A percentile compares a stretch with the other conserved stretches of the same genome.
phyloP scores from a whole-genome alignment of 2,329 filamentous ascomycete genomes.

The Leptoxyphium fumago region DNA sequence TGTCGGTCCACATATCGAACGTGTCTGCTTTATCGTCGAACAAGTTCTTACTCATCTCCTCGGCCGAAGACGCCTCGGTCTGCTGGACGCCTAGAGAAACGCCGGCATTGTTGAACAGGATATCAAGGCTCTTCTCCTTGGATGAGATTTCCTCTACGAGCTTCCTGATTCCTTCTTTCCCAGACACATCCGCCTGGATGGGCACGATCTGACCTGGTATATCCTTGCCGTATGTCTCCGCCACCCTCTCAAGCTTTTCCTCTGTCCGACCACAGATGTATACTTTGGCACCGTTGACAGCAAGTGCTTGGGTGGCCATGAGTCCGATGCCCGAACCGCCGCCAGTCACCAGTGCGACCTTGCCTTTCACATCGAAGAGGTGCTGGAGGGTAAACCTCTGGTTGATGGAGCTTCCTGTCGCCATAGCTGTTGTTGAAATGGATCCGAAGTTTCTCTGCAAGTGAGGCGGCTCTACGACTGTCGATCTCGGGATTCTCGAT shows the following conservation, averaged over 20 bases:
- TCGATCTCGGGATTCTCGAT: no score
- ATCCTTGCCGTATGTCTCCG: slow-evolving; percentile 27
- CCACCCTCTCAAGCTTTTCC: slow-evolving; percentile 34
- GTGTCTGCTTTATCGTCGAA: slow-evolving; percentile 27
- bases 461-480: no score
- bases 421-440: slow-evolving; percentile 7
- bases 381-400: slow-evolving; percentile 19
- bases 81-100: slow-evolving; percentile 26
- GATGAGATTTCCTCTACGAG: slow-evolving; percentile 29
- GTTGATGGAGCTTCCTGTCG: slow-evolving; percentile 14
- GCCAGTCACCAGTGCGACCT: slow-evolving; percentile 29
- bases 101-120: slow-evolving; percentile 35
- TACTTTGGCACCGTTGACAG: slow-evolving; percentile 26
- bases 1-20: slow-evolving; percentile 31
- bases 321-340: slow-evolving; percentile 34
- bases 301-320: slow-evolving; percentile 31
- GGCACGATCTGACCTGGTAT: slow-evolving; percentile 33
- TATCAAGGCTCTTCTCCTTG: slow-evolving; percentile 30
- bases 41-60: slow-evolving; percentile 29
- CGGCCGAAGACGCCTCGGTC: slow-evolving; percentile 25
- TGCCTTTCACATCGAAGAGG: slow-evolving; percentile 25
- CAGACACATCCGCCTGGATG: slow-evolving; percentile 28
- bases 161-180: slow-evolving; percentile 28
- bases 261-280: slow-evolving; percentile 34
- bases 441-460: no score